phyloP scores from a whole-genome alignment of 176 grass and related monocot genomes.

The Oryza meridionalis region DNA sequence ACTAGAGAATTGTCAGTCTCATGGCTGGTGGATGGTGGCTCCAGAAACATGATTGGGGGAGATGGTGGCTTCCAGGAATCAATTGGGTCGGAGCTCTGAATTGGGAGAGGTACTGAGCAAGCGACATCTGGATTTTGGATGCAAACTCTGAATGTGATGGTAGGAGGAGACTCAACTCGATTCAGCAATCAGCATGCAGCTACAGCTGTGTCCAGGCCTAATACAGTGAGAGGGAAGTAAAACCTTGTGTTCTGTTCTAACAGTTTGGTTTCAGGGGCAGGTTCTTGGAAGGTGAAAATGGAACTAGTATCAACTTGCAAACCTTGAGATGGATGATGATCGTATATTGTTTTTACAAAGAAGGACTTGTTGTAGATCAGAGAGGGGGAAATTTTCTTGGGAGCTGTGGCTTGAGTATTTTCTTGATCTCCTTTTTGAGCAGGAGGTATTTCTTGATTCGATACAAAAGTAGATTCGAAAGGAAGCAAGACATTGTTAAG shows the following conservation, averaged over 20 bases:
- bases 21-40: conserved; percentile 47
- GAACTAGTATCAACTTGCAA: not conserved
- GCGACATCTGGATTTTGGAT: conserved; percentile 31
- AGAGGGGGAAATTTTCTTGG: conserved; percentile 8
- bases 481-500: not conserved
- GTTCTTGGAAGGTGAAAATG: conserved; percentile 62
- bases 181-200: conserved; percentile 27
- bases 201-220: conserved; percentile 43
- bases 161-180: no score
- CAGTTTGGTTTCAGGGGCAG: conserved; percentile 28
- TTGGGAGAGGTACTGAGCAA: not conserved
- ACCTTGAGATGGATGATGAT: not conserved
- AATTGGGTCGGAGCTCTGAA: conserved; percentile 1
- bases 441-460: not conserved
- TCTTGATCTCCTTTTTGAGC: not conserved
- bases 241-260: conserved; percentile 41
- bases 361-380: conserved; percentile 24
- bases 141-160: no score
- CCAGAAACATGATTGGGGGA: conserved; percentile 30
- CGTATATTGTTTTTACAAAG: not conserved
- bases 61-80: conserved; percentile 46
- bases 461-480: conserved; percentile 27
- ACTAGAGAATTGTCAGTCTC: conserved; percentile 22
- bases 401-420: not conserved
- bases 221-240: not conserved